Conservation (phyloP, 225 moss, liverwort and hornwort species). For the Marchantia polymorpha region DNA sequence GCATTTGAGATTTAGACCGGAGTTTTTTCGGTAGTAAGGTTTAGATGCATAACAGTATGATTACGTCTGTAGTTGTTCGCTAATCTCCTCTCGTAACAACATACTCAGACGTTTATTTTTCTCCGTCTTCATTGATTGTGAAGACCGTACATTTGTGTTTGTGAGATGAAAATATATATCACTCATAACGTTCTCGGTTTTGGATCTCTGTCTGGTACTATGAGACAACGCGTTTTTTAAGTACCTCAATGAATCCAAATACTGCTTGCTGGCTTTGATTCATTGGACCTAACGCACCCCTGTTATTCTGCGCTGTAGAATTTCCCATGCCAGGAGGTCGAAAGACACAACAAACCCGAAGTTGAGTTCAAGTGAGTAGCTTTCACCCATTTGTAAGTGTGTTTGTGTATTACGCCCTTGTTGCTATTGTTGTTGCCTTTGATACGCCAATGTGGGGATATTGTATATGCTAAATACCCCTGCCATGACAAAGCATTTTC, state of each 20-base stretch:
- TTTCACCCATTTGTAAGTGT: neutral
- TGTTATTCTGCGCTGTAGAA: slow-evolving; percentile 47
- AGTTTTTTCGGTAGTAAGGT: too few relatives aligned
- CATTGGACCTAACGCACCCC: neutral
- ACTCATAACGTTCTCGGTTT: neutral
- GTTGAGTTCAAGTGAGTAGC: slow-evolving; percentile 95
- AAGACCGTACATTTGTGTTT: too few relatives aligned
- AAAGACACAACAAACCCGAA: slow-evolving; percentile 99
- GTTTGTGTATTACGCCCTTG: neutral
- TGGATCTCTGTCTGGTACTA: neutral
- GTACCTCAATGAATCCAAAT: neutral
- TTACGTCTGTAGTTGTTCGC: too few relatives aligned
- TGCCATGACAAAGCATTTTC: too few relatives aligned
- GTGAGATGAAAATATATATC: too few relatives aligned
- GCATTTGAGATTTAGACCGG: too few relatives aligned
- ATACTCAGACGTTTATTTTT: too few relatives aligned
- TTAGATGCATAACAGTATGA: too few relatives aligned
- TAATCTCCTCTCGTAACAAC: too few relatives aligned
- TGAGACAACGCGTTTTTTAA: neutral
- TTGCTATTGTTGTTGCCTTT: too few relatives aligned
- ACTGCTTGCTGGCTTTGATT: neutral
- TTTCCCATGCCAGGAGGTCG: slow-evolving; percentile 99
- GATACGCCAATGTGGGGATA: neutral
- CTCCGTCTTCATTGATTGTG: too few relatives aligned
- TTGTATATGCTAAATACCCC: neutral